Conservation (phyloP, 148 eudicot genomes). For the Rhododendron ovatum region DNA sequence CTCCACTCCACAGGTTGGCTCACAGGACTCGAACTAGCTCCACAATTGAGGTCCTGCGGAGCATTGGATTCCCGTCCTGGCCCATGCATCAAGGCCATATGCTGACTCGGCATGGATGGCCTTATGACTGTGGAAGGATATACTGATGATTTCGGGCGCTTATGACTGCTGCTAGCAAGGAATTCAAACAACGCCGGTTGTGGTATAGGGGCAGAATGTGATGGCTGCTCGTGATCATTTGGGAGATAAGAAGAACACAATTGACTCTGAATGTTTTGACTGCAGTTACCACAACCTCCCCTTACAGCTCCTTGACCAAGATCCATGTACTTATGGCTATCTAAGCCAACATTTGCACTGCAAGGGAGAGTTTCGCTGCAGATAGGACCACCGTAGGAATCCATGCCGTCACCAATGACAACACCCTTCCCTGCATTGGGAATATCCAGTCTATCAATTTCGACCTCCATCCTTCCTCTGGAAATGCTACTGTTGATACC, state of each 20-base stretch:
- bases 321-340: background rate
- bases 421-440: background rate
- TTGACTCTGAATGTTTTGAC: background rate
- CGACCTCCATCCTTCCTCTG: background rate
- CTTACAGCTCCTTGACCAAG: background rate
- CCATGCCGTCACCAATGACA: background rate
- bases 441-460: background rate
- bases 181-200: background rate
- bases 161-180: background rate
- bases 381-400: background rate
- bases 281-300: background rate
- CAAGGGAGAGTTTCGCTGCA: background rate
- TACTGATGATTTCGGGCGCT: background rate
- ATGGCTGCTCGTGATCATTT: background rate
- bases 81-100: background rate
- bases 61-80: background rate
- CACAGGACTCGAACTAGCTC: background rate
- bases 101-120: background rate
- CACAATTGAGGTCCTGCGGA: background rate
- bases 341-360: background rate
- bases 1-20: background rate
- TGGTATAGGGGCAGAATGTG: background rate
- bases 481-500: background rate
- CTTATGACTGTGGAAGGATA: constrained; percentile 10
- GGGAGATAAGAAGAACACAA: background rate